A percentile compares a stretch with the other conserved stretches of the same genome.
These are phyloP conservation scores for Lablab purpureus DNA, from an alignment of 306 rosid genomes.

Conservation along the genomic window DNA sequence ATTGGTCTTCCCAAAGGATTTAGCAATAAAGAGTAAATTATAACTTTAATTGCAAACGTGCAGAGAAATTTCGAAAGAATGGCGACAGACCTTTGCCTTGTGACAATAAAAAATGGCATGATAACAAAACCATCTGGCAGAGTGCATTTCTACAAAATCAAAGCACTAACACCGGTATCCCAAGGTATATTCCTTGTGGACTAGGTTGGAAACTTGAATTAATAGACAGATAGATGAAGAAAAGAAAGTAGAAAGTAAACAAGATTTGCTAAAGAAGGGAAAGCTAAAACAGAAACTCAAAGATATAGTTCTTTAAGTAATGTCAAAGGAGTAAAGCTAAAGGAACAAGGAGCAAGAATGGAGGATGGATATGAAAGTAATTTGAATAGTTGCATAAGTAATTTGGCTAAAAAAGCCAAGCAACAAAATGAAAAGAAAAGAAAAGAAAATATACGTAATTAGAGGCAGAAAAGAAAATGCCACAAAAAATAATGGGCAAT, in stretches of 20 bases:
- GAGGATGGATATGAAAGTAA: conserved; percentile 43
- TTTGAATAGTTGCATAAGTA: conserved; percentile 39
- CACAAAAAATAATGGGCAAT: conserved; percentile 73
- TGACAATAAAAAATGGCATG: not conserved
- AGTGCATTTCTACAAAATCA: conserved; percentile 37
- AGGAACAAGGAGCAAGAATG: conserved; percentile 45
- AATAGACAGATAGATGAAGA: conserved; percentile 38
- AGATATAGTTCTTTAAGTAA: conserved; percentile 34
- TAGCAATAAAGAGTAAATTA: conserved; percentile 43
- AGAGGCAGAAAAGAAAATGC: conserved; percentile 70
- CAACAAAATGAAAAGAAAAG: conserved; percentile 48
- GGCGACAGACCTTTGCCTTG: not conserved
- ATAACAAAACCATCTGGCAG: conserved; percentile 38
- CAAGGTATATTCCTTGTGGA: conserved; percentile 2
- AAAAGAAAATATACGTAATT: conserved; percentile 45
- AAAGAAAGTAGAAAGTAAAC: conserved; percentile 36
- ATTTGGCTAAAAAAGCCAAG: conserved; percentile 61
- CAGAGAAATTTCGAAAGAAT: conserved; percentile 21
- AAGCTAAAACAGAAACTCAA: conserved; percentile 27
- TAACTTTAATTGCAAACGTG: conserved; percentile 22
- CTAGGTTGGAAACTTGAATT: conserved; percentile 39
- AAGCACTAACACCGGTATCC: conserved; percentile 25
- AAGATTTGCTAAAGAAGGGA: conserved; percentile 44
- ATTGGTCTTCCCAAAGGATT: conserved; percentile 13
- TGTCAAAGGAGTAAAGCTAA: conserved; percentile 36